Evolutionary conservation across 352 stramenopile genomes (phyloP).

Genomic region (Phytophthora palmivora): DNA sequence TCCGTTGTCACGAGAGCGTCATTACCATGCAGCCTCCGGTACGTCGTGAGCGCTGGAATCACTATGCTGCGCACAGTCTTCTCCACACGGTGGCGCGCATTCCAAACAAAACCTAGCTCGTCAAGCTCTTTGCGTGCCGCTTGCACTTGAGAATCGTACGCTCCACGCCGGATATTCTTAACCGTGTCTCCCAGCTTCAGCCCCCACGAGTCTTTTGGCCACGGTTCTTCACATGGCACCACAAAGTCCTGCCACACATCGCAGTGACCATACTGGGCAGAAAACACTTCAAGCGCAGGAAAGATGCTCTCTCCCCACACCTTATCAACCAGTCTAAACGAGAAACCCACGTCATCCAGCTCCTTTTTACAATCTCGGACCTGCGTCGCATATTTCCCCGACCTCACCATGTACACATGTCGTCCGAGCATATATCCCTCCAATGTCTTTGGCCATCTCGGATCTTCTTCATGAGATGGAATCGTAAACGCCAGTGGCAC

Average conservation of each 20-base stretch:
- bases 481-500: conserved; percentile 73
- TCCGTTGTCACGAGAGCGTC: conserved; percentile 63
- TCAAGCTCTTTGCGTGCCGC: conserved; percentile 77
- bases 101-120: conserved; percentile 94
- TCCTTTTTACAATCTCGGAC: conserved; percentile 43
- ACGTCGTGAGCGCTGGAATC: conserved; percentile 63
- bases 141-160: conserved; percentile 84
- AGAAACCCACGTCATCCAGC: conserved; percentile 67
- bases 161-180: conserved; percentile 91
- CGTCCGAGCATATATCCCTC: conserved; percentile 66
- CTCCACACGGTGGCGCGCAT: conserved; percentile 66
- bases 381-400: conserved; percentile 62
- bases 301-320: conserved; percentile 74
- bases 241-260: conserved; percentile 93
- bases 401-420: conserved; percentile 74
- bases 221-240: conserved; percentile 76
- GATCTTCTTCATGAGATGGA: conserved; percentile 39
- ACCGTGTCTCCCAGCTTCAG: conserved; percentile 91
- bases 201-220: conserved; percentile 85
- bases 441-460: conserved; percentile 57
- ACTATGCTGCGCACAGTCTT: conserved; percentile 62
- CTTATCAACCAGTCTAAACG: conserved; percentile 64
- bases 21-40: conserved; percentile 51
- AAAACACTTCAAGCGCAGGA: conserved; percentile 86
- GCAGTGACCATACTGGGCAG: conserved; percentile 87